Percentiles rank a stretch among this genome's conserved stretches.
These are phyloP conservation scores for Boletellus deceptivus DNA, from an alignment of 1,284 basidiomycete genomes.

Conservation along the genomic window DNA sequence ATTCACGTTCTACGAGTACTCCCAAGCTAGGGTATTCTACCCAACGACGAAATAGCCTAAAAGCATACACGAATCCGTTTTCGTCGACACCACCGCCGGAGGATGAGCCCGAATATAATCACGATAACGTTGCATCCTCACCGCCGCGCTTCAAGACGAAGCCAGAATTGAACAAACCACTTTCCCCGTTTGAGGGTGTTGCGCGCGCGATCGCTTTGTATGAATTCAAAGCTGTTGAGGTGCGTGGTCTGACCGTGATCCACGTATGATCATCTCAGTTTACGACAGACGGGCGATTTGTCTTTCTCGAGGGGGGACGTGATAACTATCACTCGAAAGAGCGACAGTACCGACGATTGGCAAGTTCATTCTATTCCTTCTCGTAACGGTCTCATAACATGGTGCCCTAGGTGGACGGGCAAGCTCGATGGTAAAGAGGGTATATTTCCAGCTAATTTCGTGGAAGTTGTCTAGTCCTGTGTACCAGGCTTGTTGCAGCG, in stretches of 20 bases:
- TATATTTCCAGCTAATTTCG: constrained; percentile 65
- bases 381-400: constrained; percentile 2
- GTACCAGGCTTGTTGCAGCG: background rate
- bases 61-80: constrained; percentile 28
- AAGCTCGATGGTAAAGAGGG: constrained; percentile 47
- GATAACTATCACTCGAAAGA: constrained; percentile 73
- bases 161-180: constrained; percentile 46
- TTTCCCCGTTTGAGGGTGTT: constrained; percentile 55
- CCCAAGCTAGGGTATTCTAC: constrained; percentile 14
- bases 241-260: constrained; percentile 29
- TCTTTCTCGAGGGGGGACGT: constrained; percentile 85
- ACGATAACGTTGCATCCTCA: constrained; percentile 6
- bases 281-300: constrained; percentile 67
- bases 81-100: constrained; percentile 22
- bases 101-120: constrained; percentile 15
- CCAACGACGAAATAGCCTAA: constrained; percentile 1
- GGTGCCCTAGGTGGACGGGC: constrained; percentile 67
- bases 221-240: constrained; percentile 73
- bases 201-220: constrained; percentile 79
- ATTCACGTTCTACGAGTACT: constrained; percentile 41
- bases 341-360: constrained; percentile 79
- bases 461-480: constrained; percentile 46
- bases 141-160: constrained; percentile 45
- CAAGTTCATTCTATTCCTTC: constrained; percentile 30
- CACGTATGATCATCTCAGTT: constrained; percentile 4